phyloP scores from a whole-genome alignment of 305 asterid species.

The Andrographis paniculata region DNA sequence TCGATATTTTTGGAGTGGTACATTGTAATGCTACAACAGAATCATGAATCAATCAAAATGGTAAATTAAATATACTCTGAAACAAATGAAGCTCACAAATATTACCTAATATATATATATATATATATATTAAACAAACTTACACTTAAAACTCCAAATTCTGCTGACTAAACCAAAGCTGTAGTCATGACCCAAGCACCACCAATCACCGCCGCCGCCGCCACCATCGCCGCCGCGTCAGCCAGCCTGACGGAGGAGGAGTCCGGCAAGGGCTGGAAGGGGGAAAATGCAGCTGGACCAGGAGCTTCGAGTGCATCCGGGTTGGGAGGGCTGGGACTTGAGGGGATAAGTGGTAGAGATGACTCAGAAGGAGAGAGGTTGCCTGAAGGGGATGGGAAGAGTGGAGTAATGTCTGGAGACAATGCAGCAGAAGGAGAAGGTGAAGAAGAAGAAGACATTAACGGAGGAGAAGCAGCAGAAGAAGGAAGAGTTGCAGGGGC shows the following conservation, averaged over 20 bases:
- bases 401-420: conserved; percentile 71
- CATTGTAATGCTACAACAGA: too few species aligned
- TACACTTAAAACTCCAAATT: too few species aligned
- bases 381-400: conserved; percentile 76
- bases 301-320: conserved; percentile 52
- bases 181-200: conserved; percentile 25
- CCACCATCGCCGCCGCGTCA: neutral
- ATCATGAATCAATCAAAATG: too few species aligned
- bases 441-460: too few species aligned
- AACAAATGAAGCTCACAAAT: too few species aligned
- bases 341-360: conserved; percentile 61
- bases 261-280: conserved; percentile 31
- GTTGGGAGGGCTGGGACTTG: conserved; percentile 90
- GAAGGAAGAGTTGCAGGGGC: conserved; percentile 70
- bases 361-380: conserved; percentile 66
- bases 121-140: too few species aligned
- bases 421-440: conserved; percentile 36
- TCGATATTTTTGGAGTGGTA: too few species aligned
- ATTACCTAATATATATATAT: too few species aligned
- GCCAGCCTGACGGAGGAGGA: conserved; percentile 27
- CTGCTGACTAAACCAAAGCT: neutral
- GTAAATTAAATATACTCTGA: too few species aligned
- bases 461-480: conserved; percentile 26
- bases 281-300: conserved; percentile 45
- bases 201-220: conserved; percentile 22